A percentile compares a stretch with the other conserved stretches of the same genome.
These are phyloP conservation scores for Colletotrichum abscissum DNA, from an alignment of 2,329 filamentous ascomycete species.

Conservation along the genomic window DNA sequence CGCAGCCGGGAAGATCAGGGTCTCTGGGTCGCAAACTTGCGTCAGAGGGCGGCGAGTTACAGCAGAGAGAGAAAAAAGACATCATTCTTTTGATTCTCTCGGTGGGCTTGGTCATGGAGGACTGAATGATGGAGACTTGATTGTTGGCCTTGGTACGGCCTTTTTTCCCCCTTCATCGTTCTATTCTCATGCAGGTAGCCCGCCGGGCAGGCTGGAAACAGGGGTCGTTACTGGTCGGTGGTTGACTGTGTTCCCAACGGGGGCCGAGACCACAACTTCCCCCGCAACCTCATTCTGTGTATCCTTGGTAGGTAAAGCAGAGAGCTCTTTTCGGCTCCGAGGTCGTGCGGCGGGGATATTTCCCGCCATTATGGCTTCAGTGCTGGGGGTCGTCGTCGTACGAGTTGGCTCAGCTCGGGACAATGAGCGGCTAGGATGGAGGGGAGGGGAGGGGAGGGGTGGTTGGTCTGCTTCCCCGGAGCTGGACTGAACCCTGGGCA, in stretches of 20 bases:
- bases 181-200: not conserved
- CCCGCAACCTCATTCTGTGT: not conserved
- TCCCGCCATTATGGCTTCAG: slow-evolving; percentile 14
- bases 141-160: not conserved
- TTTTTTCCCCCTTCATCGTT: not conserved
- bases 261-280: not conserved
- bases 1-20: slow-evolving; percentile 21
- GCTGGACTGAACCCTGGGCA: not conserved
- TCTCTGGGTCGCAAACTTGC: slow-evolving; percentile 9
- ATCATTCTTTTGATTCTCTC: not conserved
- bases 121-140: not conserved
- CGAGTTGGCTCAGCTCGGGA: not conserved
- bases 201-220: not conserved
- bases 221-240: not conserved
- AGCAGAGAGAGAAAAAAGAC: not conserved
- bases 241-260: not conserved
- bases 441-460: not conserved
- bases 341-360: not conserved
- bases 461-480: not conserved
- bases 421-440: no score
- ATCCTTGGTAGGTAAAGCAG: not conserved
- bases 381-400: not conserved
- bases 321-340: not conserved
- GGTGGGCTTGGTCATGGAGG: not conserved
- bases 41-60: slow-evolving; percentile 14